Percentiles rank a stretch among this genome's conserved stretches.
phyloP scores from a whole-genome alignment of 2,329 filamentous ascomycete genomes.

The Cladorrhinum sp. region DNA sequence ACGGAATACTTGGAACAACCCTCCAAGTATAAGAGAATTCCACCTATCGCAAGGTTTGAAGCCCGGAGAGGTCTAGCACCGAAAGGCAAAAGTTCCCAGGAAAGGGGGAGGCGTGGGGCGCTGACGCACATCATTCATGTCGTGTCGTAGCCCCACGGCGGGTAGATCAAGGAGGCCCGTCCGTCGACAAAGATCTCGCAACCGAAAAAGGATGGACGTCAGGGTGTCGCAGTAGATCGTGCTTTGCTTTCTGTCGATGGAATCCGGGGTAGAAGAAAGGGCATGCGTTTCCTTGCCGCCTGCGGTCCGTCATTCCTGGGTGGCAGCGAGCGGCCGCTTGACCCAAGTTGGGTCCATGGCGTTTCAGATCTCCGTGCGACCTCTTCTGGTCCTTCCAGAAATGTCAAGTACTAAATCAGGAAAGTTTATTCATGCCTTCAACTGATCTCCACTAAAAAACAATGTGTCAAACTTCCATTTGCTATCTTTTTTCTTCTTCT shows the following conservation, averaged over 20 bases:
- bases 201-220: neutral
- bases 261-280: constrained; percentile 3
- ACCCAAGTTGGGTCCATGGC: neutral
- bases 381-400: neutral
- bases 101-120: constrained; percentile 3
- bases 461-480: neutral
- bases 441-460: neutral
- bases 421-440: constrained; percentile 9
- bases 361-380: constrained; percentile 18
- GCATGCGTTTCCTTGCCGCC: neutral
- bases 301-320: constrained; percentile 3
- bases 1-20: neutral
- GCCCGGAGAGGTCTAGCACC: neutral
- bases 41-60: neutral
- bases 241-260: neutral
- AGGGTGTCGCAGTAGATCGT: neutral
- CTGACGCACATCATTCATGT: neutral
- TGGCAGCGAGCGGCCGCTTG: constrained; percentile 1
- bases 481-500: neutral
- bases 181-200: neutral
- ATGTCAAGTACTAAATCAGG: too few relatives aligned
- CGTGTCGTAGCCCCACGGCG: neutral
- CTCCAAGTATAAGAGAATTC: neutral
- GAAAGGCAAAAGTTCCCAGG: neutral
- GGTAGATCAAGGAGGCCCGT: neutral